Conservation (phyloP, 495 filamentous ascomycete genomes). For the Pyrenula massariospora region DNA sequence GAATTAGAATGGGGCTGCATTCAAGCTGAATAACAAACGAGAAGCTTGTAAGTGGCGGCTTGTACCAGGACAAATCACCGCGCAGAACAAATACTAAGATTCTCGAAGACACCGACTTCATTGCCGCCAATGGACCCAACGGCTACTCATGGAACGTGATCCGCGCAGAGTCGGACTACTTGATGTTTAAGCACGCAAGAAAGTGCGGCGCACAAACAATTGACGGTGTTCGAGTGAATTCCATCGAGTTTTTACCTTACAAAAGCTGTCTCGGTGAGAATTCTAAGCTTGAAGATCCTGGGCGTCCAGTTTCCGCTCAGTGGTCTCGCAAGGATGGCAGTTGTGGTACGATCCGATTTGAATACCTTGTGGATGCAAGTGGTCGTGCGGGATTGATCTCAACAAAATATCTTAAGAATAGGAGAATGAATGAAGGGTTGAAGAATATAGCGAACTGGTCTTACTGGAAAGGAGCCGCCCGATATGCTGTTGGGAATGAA, state of each 20-base stretch:
- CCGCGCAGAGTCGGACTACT: constrained; percentile 34
- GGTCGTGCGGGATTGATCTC: constrained; percentile 24
- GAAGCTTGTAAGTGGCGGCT: constrained; percentile 15
- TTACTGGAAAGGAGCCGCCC: constrained; percentile 23
- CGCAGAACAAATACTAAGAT: background rate
- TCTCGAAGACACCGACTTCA: constrained; percentile 30
- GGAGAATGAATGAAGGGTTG: constrained; percentile 22
- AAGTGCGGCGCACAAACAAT: constrained; percentile 30
- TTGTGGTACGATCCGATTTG: constrained; percentile 21
- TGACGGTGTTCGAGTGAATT: constrained; percentile 28
- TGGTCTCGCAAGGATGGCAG: constrained; percentile 21
- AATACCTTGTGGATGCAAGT: constrained; percentile 34
- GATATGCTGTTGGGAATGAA: constrained; percentile 16
- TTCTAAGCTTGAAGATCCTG: constrained; percentile 8
- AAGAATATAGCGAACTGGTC: constrained; percentile 34
- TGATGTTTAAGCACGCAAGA: constrained; percentile 33
- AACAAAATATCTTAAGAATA: constrained; percentile 35
- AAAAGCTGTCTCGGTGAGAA: background rate
- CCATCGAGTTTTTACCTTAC: constrained; percentile 20
- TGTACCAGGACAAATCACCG: background rate
- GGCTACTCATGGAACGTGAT: constrained; percentile 36
- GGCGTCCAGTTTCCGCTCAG: constrained; percentile 24
- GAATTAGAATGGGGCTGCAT: constrained; percentile 27
- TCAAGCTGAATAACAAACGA: constrained; percentile 28
- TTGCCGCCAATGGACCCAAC: constrained; percentile 22